Conservation (phyloP, 495 filamentous ascomycete species). For the Penicillium pancosmium region DNA sequence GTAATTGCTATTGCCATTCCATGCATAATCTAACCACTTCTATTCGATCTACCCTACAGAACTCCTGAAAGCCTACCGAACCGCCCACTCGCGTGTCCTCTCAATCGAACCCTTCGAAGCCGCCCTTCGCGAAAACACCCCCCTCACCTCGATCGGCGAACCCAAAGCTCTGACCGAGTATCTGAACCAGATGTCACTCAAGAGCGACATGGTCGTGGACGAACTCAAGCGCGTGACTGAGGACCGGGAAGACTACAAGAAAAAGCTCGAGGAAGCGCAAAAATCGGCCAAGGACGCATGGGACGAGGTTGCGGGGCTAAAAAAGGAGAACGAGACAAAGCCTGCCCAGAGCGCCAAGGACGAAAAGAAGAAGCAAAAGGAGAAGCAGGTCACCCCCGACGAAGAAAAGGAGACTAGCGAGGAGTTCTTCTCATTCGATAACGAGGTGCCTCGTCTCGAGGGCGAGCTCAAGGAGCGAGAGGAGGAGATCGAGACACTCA, state of each 20-base stretch:
- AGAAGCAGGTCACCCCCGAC: slow-evolving; percentile 23
- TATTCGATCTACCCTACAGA: slow-evolving; percentile 51
- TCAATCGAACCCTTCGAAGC: slow-evolving; percentile 93
- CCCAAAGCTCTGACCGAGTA: slow-evolving; percentile 88
- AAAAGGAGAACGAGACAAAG: slow-evolving; percentile 41
- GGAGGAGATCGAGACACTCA: slow-evolving; percentile 66
- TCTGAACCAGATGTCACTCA: slow-evolving; percentile 83
- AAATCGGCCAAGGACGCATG: slow-evolving; percentile 60
- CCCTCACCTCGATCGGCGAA: slow-evolving; percentile 83
- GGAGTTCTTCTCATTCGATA: slow-evolving; percentile 89
- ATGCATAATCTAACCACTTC: neutral
- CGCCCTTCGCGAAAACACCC: slow-evolving; percentile 85
- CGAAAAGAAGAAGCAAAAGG: slow-evolving; percentile 25
- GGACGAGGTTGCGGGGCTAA: slow-evolving; percentile 56
- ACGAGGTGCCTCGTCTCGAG: slow-evolving; percentile 70
- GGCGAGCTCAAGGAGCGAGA: slow-evolving; percentile 62
- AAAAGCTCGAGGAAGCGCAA: slow-evolving; percentile 70
- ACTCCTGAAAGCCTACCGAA: slow-evolving; percentile 84
- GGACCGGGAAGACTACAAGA: slow-evolving; percentile 80
- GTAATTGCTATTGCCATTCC: too few species aligned
- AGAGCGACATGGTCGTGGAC: slow-evolving; percentile 86
- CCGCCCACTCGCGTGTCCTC: slow-evolving; percentile 81
- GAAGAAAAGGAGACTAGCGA: slow-evolving; percentile 56
- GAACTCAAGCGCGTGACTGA: slow-evolving; percentile 85
- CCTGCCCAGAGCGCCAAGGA: slow-evolving; percentile 27